Conservation (phyloP, 2,329 filamentous ascomycete genomes). For the Fusarium caatingaense region DNA sequence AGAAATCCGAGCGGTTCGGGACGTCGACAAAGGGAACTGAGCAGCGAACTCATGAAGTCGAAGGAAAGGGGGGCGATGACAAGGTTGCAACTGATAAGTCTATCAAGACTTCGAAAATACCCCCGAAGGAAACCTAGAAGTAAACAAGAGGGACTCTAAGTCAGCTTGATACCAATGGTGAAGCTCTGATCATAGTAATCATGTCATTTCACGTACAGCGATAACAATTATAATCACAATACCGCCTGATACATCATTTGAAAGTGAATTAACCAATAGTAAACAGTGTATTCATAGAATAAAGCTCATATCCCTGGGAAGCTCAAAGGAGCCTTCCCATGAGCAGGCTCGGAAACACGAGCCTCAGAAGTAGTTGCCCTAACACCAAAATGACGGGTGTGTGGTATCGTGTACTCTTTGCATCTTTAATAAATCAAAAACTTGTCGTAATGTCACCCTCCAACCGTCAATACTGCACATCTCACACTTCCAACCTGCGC, state of each 20-base stretch:
- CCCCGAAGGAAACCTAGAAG: background rate
- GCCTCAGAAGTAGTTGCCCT: slow-evolving; percentile 28
- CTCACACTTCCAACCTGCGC: background rate
- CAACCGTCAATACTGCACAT: slow-evolving; percentile 27
- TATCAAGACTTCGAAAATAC: background rate
- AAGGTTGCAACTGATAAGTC: background rate
- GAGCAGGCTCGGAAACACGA: slow-evolving; percentile 17
- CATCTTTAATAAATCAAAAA: slow-evolving; percentile 34
- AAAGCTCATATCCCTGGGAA: slow-evolving; percentile 16
- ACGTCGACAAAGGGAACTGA: background rate
- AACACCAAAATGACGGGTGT: slow-evolving; percentile 5
- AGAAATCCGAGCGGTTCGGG: background rate
- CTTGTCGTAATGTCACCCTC: slow-evolving; percentile 16
- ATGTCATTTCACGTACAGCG: background rate
- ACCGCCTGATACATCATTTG: background rate
- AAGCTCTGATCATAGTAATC: background rate
- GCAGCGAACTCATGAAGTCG: background rate
- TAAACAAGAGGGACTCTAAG: background rate
- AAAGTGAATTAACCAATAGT: slow-evolving; percentile 6
- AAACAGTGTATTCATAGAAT: slow-evolving; percentile 33
- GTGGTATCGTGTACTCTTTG: slow-evolving; percentile 39
- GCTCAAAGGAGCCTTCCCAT: slow-evolving; percentile 7
- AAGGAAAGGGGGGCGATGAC: background rate
- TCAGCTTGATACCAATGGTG: background rate
- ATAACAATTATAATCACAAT: background rate